Base-by-base conservation (phyloP, 352 stramenopile genomes). In the Thalassiosira livingstoniorum region DNA sequence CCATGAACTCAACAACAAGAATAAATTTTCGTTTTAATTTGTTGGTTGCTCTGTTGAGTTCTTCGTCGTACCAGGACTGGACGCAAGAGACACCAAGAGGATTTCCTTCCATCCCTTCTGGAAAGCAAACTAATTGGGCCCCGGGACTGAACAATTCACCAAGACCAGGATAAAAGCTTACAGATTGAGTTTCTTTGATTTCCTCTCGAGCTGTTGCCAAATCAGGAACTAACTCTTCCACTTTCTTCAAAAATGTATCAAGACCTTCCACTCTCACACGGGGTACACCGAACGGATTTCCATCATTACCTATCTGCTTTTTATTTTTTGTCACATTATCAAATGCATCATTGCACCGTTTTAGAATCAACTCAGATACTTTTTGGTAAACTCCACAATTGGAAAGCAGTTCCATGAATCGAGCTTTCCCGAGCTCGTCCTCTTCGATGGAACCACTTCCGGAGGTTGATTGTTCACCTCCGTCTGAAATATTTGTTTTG, bases 381-480 rank as follows among this genome's bases (percentile, higher is more conserved):
- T 78, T 85, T 61, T 87, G 85, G 61, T 80, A 83, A 1, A 90
- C 78, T 21, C 85, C 85, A 71, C 80, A 85, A 64, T 87, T 88
- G 32, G 80, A 88, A 18, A 90, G 55, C 3, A 90, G 55, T 61
- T 90, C 85, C 80, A 90, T 86, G 55, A 90, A 90, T 15, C 85
- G 72, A 10, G 55, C 66, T 47, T 90, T 90, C 7, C 76, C 73
- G 11, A 90, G 66, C 65, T 90, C 85, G 58, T 90, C 80, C 71
- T 90, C 85, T 85, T 90, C 85, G 0, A 90, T 66, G 2, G 73
- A 66, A 13, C 66, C 77, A n/a, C n/a, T 13, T 31, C 25, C 0
- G 45, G 18, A 23, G 27, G 4, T 10, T 4, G 2, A 10, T 27
- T 1, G 1, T 27, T 55, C 18, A 4, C 45, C 4, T 10, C 18